These are phyloP conservation scores for Kluyveromyces aestuarii DNA, from an alignment of 805 yeast genomes.

Conservation along the genomic window DNA sequence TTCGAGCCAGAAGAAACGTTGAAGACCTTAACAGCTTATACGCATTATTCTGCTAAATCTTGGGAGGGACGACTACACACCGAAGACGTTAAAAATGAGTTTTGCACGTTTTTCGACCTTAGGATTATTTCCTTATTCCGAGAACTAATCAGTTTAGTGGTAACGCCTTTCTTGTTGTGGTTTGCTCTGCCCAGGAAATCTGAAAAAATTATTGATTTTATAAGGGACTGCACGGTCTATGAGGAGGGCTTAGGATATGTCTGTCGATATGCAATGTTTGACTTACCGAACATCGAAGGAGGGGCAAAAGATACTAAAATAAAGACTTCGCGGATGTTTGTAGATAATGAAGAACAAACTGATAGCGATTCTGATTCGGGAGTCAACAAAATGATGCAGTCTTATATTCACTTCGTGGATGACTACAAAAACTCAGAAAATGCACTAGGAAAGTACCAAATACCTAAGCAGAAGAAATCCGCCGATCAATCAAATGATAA, in stretches of 20 bases:
- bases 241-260: constrained; percentile 94
- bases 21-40: constrained; percentile 68
- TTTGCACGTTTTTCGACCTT: constrained; percentile 68
- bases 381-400: constrained; percentile 83
- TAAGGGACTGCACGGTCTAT: constrained; percentile 80
- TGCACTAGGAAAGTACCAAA: constrained; percentile 26
- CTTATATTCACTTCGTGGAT: constrained; percentile 79
- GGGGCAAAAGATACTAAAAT: constrained; percentile 5
- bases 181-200: constrained; percentile 65
- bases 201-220: constrained; percentile 78
- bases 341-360: constrained; percentile 10
- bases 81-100: constrained; percentile 73
- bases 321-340: constrained; percentile 8
- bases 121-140: constrained; percentile 60
- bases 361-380: constrained; percentile 31
- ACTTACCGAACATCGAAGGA: constrained; percentile 50
- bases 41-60: constrained; percentile 79
- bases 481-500: constrained; percentile 2
- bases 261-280: constrained; percentile 89
- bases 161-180: constrained; percentile 89
- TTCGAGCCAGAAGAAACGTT: constrained; percentile 91
- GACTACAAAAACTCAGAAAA: constrained; percentile 54
- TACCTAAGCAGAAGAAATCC: constrained; percentile 12
- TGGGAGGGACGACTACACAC: constrained; percentile 88
- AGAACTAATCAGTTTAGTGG: constrained; percentile 71